phyloP scores from a whole-genome alignment of 306 rosid species.

The Castanea sativa region DNA sequence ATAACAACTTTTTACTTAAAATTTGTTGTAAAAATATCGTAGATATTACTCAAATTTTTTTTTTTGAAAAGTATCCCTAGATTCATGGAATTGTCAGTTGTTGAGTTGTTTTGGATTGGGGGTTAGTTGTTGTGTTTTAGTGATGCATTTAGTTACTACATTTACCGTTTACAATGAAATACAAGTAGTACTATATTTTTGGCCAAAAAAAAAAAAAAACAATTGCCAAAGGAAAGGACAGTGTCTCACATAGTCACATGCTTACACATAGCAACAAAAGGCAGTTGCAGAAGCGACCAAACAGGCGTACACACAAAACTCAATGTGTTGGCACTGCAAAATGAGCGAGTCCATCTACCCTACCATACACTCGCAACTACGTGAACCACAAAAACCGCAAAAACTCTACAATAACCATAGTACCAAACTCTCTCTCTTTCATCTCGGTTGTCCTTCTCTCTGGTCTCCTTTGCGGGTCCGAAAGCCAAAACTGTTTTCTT shows the following conservation, averaged over 20 bases:
- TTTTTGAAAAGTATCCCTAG: no score
- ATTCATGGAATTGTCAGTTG: no score
- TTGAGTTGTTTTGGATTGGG: no score
- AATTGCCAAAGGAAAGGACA: no score
- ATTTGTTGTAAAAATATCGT: no score
- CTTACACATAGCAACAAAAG: constrained; percentile 21
- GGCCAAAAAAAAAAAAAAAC: no score
- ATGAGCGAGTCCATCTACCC: constrained; percentile 17
- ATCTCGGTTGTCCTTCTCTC: constrained; percentile 14
- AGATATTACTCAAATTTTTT: no score
- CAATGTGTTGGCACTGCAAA: constrained; percentile 31
- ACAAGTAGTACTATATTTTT: no score
- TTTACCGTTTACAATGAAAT: no score
- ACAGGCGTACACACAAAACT: constrained; percentile 8
- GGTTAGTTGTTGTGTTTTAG: no score
- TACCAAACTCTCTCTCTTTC: neutral
- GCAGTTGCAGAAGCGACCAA: constrained; percentile 36
- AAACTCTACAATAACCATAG: neutral
- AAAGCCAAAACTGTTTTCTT: constrained; percentile 7
- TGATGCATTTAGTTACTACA: no score
- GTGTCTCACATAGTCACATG: neutral
- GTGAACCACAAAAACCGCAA: constrained; percentile 6
- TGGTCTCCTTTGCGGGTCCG: constrained; percentile 24
- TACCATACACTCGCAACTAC: constrained; percentile 19
- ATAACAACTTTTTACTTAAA: no score